These are phyloP conservation scores for Kuraishia cidri DNA, from an alignment of 805 yeast species.

Conservation along the genomic window DNA sequence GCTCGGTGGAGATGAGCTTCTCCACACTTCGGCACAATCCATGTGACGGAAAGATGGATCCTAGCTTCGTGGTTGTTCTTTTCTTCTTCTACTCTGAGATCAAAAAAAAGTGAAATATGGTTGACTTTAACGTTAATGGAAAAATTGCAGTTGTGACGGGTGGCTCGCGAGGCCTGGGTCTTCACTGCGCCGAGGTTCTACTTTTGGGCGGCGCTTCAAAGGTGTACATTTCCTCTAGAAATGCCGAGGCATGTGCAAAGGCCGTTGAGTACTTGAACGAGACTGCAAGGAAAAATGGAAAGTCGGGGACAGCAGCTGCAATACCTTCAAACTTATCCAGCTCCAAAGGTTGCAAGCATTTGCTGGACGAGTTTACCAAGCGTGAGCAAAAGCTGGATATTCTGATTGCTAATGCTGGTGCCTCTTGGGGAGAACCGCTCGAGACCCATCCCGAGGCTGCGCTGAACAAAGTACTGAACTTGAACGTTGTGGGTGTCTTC, in stretches of 20 bases:
- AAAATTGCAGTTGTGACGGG: conserved; percentile 65
- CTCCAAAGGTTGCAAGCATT: conserved; percentile 34
- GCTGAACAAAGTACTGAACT: conserved; percentile 49
- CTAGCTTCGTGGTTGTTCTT: background rate
- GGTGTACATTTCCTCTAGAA: conserved; percentile 59
- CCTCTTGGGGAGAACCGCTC: conserved; percentile 66
- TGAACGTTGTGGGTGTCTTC: conserved; percentile 64
- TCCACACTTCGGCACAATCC: background rate
- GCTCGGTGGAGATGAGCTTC: background rate
- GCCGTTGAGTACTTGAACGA: conserved; percentile 29
- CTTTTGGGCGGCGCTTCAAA: conserved; percentile 52
- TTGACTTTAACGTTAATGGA: conserved; percentile 35
- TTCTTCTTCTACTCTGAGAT: background rate
- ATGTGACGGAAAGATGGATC: background rate
- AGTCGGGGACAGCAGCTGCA: conserved; percentile 23
- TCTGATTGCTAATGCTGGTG: conserved; percentile 72
- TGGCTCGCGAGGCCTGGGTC: conserved; percentile 70
- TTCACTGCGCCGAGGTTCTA: conserved; percentile 56
- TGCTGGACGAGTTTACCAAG: conserved; percentile 29
- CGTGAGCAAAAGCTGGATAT: conserved; percentile 43
- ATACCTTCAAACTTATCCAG: conserved; percentile 51
- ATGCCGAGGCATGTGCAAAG: conserved; percentile 50
- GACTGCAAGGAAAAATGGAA: conserved; percentile 15
- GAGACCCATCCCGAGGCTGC: conserved; percentile 54
- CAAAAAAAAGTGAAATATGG: too few species aligned